phyloP scores from a whole-genome alignment of 495 filamentous ascomycete species.

The Penicillium bialowiezense region DNA sequence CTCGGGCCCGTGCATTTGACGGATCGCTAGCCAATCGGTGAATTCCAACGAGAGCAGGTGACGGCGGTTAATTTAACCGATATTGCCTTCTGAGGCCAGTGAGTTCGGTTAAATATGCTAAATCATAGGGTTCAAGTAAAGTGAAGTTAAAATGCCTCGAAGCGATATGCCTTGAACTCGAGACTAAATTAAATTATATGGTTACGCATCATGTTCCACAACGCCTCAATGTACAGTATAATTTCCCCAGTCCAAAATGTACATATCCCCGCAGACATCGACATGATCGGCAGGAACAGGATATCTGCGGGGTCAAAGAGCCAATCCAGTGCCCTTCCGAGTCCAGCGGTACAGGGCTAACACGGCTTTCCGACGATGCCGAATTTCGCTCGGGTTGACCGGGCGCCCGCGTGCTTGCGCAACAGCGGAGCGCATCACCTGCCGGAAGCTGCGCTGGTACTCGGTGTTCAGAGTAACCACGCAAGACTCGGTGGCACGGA shows the following conservation, averaged over 20 bases:
- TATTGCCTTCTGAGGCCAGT: no score
- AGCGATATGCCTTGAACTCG: not conserved
- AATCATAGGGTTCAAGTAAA: no score
- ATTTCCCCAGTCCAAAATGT: no score
- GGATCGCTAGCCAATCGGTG: conserved; percentile 1
- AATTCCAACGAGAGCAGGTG: not conserved
- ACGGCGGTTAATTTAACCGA: no score
- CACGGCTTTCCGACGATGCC: conserved; percentile 69
- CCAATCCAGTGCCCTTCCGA: conserved; percentile 71
- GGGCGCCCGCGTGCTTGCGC: conserved; percentile 72
- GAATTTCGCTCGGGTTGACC: conserved; percentile 73
- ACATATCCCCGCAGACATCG: no score
- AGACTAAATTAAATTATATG: not conserved
- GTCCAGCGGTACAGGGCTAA: conserved; percentile 78
- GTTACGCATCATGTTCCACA: not conserved
- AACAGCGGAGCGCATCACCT: conserved; percentile 79
- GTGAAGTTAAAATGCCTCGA: not conserved
- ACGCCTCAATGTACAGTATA: not conserved
- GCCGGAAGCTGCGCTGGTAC: conserved; percentile 82
- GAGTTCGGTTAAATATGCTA: no score
- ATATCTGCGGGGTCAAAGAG: conserved; percentile 48
- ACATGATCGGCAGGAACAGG: conserved; percentile 9
- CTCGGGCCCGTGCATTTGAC: not conserved
- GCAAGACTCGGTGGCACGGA: conserved; percentile 80
- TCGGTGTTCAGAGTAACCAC: conserved; percentile 83